phyloP scores from a whole-genome alignment of 2,329 filamentous ascomycete species.

The Pyrenochaeta sp. region DNA sequence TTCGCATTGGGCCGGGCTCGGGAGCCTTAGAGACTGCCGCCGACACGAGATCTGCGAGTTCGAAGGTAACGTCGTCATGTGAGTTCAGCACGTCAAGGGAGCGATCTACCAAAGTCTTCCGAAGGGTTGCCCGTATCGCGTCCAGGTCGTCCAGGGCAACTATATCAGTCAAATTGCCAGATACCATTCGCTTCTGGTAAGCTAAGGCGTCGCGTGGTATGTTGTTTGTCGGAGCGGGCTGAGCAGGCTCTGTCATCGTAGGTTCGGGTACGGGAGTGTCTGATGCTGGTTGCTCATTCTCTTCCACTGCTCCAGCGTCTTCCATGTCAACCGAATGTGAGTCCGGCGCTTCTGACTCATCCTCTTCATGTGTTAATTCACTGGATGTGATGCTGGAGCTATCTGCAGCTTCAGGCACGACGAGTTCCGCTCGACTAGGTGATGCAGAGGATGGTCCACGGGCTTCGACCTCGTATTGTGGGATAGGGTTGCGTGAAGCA shows the following conservation, averaged over 20 bases:
- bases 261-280: slow-evolving; percentile 27
- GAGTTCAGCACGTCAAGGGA: slow-evolving; percentile 89
- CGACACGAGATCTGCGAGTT: slow-evolving; percentile 85
- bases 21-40: slow-evolving; percentile 70
- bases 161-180: slow-evolving; percentile 45
- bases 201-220: slow-evolving; percentile 36
- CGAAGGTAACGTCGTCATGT: slow-evolving; percentile 87
- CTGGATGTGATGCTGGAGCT: slow-evolving; percentile 34
- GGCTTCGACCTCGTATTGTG: slow-evolving; percentile 52
- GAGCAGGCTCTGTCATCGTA: slow-evolving; percentile 7
- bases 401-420: slow-evolving; percentile 41
- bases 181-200: slow-evolving; percentile 42
- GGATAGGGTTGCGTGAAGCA: slow-evolving; percentile 72
- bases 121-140: slow-evolving; percentile 73
- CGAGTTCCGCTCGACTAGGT: slow-evolving; percentile 42
- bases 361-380: slow-evolving; percentile 34
- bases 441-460: slow-evolving; percentile 37
- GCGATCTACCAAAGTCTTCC: slow-evolving; percentile 82
- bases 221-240: slow-evolving; percentile 13
- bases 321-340: slow-evolving; percentile 51
- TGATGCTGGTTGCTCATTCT: slow-evolving; percentile 15
- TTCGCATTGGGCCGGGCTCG: slow-evolving; percentile 66
- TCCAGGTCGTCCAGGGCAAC: slow-evolving; percentile 82
- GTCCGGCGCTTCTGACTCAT: slow-evolving; percentile 37
- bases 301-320: slow-evolving; percentile 32